Evolutionary conservation across 1,284 basidiomycete species (phyloP), one percentile per base, ranked within the genome.

Genomic region (Hemileia vastatrix): DNA sequence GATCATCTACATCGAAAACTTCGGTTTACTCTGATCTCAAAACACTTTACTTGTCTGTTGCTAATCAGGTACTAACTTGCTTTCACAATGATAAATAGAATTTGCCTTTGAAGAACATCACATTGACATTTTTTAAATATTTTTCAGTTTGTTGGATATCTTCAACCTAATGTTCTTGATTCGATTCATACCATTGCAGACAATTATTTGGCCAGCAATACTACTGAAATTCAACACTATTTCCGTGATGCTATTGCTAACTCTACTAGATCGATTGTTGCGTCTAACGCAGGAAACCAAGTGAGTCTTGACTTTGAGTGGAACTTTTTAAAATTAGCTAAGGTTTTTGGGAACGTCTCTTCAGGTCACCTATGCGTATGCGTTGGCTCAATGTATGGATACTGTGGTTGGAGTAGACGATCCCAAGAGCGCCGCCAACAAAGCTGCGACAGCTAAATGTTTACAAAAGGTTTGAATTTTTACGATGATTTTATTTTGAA

Each of bases 211-310:
- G 32, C 44, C 13, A 27, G 23, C 18, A 23, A 51, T 27, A 21
- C n/a, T n/a, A 51, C 59, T 18, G 44, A 62, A 40, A 53, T 54
- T 27, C 13, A 19, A 19, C n/a, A n/a, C n/a, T 62, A 48, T 33
- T 62, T 62, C 45, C 52, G 59, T 5, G 43, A 49, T 13, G 51
- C 51, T 15, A 55, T 62, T 8, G 23, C 59, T 8, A 36, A 21
- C 50, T 8, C 59, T 15, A 43, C 50, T 5, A 3, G 52, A 18
- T 62, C 59, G 18, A 62, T 62, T 27, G 53, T 62, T 36, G 59
- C 59, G 33, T 62, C 59, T 31, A 62, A 62, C 50, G 54, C 59
- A 4, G 59, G 59, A 54, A 62, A 55, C 43, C 51, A 62, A 53
- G 59, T 62, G 15, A 9, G 59, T 32, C 4, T 9, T 4, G 1